phyloP scores from a whole-genome alignment of 2,329 filamentous ascomycete species.

The Aphanoascus verrucosus region DNA sequence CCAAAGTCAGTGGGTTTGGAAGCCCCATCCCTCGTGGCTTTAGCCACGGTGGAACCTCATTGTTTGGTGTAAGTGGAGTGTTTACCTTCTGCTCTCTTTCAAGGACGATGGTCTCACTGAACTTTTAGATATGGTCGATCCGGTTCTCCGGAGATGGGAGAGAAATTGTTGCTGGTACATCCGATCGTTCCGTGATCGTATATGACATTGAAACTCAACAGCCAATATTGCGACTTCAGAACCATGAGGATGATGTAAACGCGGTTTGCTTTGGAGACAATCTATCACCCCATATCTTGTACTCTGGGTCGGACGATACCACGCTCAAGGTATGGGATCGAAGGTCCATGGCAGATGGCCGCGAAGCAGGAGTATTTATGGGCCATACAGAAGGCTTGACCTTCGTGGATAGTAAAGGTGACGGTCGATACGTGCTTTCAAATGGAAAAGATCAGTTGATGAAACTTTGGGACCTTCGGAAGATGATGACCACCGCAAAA shows the following conservation, averaged over 20 bases:
- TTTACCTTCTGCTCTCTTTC: not conserved
- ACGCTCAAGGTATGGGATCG: conserved; percentile 96
- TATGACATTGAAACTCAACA: conserved; percentile 80
- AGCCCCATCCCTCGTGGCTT: conserved; percentile 18
- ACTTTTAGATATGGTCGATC: conserved; percentile 65
- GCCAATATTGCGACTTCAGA: conserved; percentile 62
- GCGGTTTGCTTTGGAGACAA: conserved; percentile 92
- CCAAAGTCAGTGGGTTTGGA: conserved; percentile 37
- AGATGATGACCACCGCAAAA: conserved; percentile 64
- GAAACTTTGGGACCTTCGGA: conserved; percentile 92
- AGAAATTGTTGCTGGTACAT: conserved; percentile 83
- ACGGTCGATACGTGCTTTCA: conserved; percentile 77
- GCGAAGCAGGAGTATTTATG: conserved; percentile 54
- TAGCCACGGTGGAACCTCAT: conserved; percentile 23
- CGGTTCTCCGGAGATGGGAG: conserved; percentile 85
- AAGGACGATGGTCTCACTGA: conserved; percentile 9
- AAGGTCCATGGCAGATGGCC: conserved; percentile 52
- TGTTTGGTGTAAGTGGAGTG: conserved; percentile 35
- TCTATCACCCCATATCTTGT: conserved; percentile 80
- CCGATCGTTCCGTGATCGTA: conserved; percentile 66
- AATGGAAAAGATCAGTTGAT: conserved; percentile 96
- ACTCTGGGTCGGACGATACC: conserved; percentile 89
- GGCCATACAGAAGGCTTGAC: conserved; percentile 45
- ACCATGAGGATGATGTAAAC: conserved; percentile 84
- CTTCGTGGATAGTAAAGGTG: conserved; percentile 70